These are phyloP conservation scores for Cordyceps cicadae DNA, from an alignment of 2,329 filamentous ascomycete species.

Conservation along the genomic window DNA sequence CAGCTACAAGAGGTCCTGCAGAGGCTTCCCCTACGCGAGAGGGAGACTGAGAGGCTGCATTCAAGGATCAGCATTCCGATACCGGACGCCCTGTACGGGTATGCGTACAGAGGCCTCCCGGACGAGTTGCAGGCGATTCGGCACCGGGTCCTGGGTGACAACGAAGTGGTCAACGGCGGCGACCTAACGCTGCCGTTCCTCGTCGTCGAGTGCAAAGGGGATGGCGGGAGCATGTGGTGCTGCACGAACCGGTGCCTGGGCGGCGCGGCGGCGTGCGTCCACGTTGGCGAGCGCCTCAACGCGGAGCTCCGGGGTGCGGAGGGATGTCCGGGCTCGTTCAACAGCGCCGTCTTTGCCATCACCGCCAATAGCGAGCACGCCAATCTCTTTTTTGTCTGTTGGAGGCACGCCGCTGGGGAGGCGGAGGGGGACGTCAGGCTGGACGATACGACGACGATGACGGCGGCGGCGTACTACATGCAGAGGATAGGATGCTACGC, in stretches of 20 bases:
- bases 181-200: conserved; percentile 10
- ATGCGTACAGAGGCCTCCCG: background rate
- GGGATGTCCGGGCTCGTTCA: background rate
- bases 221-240: conserved; percentile 25
- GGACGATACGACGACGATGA: too few relatives aligned
- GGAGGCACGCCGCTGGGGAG: background rate
- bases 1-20: too few relatives aligned
- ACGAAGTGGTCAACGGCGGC: background rate
- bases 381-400: background rate
- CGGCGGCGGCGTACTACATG: background rate
- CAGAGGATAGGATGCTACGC: too few relatives aligned
- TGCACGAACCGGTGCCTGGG: conserved; percentile 30
- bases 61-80: background rate
- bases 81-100: background rate
- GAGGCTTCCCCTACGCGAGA: too few relatives aligned
- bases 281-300: conserved; percentile 18
- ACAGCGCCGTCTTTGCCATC: background rate
- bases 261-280: conserved; percentile 23
- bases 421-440: too few relatives aligned
- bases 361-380: background rate
- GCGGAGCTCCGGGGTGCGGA: background rate
- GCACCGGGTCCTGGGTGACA: background rate
- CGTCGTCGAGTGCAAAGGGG: conserved; percentile 17
- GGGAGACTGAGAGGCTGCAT: too few relatives aligned
- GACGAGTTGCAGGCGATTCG: too few relatives aligned